These are phyloP conservation scores for Epichloe glyceriae DNA, from an alignment of 2,329 filamentous ascomycete species.

Conservation along the genomic window DNA sequence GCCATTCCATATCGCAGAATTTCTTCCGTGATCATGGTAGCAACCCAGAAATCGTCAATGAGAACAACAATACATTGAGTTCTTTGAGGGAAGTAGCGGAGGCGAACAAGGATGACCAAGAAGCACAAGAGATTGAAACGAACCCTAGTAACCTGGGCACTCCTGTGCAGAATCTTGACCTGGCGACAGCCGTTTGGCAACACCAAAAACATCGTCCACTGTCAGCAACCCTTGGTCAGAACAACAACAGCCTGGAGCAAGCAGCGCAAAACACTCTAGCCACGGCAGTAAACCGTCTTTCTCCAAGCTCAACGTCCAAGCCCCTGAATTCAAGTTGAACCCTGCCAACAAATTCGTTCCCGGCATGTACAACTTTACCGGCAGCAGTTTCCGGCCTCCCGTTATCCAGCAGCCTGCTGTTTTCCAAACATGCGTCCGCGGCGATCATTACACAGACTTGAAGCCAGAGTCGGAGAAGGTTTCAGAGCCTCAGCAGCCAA, in stretches of 20 bases:
- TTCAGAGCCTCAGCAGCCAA: slow-evolving; percentile 8
- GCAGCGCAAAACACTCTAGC: slow-evolving; percentile 26
- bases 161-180: slow-evolving; percentile 39
- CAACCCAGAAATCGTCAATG: slow-evolving; percentile 24
- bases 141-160: slow-evolving; percentile 62
- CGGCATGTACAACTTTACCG: slow-evolving; percentile 35
- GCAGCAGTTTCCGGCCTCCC: slow-evolving; percentile 32
- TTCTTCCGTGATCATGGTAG: slow-evolving; percentile 47
- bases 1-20: slow-evolving; percentile 57
- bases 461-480: not conserved
- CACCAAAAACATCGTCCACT: slow-evolving; percentile 45
- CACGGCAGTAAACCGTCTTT: slow-evolving; percentile 58
- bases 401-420: slow-evolving; percentile 27
- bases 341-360: slow-evolving; percentile 39
- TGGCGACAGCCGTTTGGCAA: slow-evolving; percentile 28
- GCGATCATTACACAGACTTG: not conserved
- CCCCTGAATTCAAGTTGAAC: slow-evolving; percentile 77
- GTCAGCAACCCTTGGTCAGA: slow-evolving; percentile 53
- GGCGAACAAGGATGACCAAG: slow-evolving; percentile 28
- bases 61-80: slow-evolving; percentile 25
- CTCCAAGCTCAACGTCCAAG: slow-evolving; percentile 77
- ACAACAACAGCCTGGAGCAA: slow-evolving; percentile 28
- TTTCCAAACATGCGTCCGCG: slow-evolving; percentile 26
- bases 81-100: slow-evolving; percentile 28
- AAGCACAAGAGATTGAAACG: slow-evolving; percentile 55